These are phyloP conservation scores for Colletotrichum caudatum DNA, from an alignment of 2,329 filamentous ascomycete genomes.

Conservation along the genomic window DNA sequence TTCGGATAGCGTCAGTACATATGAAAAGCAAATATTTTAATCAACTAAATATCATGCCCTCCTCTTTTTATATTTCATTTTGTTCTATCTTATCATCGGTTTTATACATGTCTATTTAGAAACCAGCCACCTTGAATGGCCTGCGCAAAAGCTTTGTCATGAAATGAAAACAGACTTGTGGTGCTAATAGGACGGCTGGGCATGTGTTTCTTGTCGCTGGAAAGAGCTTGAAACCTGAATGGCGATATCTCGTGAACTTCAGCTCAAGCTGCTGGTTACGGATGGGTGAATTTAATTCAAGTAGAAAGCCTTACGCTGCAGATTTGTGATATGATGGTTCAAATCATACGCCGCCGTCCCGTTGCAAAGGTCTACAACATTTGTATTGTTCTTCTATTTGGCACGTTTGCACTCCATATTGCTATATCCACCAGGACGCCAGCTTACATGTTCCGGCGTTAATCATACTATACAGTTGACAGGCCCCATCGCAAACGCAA, in stretches of 20 bases:
- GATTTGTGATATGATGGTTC: neutral
- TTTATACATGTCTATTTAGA: too few relatives aligned
- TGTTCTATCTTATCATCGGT: too few relatives aligned
- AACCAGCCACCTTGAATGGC: neutral
- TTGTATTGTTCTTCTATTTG: neutral
- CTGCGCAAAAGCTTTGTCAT: neutral
- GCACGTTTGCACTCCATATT: too few relatives aligned
- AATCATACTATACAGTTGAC: constrained; percentile 1
- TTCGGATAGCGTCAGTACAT: neutral
- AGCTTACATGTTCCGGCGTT: neutral
- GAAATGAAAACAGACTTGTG: neutral
- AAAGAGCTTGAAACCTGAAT: neutral
- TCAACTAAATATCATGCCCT: too few relatives aligned
- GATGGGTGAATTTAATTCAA: neutral
- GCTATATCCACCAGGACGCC: neutral
- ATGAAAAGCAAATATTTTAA: neutral
- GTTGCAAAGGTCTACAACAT: neutral
- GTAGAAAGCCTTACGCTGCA: neutral
- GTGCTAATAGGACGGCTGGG: neutral
- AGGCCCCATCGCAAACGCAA: neutral
- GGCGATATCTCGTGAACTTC: neutral
- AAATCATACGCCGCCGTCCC: neutral
- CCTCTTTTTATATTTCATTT: too few relatives aligned
- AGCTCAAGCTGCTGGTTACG: neutral
- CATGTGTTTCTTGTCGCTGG: neutral